Evolutionary conservation across 2,329 filamentous ascomycete genomes (phyloP).

Genomic region (Trichophyton simii): DNA sequence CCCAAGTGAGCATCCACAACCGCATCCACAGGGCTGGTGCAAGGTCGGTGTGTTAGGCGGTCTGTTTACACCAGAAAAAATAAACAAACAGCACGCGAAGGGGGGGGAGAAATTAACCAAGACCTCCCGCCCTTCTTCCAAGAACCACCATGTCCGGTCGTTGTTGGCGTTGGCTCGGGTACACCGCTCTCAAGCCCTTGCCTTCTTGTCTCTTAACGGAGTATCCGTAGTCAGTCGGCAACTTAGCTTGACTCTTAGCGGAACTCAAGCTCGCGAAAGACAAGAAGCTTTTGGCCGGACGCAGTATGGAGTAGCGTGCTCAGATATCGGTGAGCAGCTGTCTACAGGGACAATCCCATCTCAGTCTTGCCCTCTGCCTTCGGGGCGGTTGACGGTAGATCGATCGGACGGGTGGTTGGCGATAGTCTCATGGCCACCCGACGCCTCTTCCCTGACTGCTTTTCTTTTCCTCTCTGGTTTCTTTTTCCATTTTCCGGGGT

Average conservation of each 20-base stretch:
- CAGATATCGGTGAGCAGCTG: not conserved
- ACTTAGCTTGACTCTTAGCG: not conserved
- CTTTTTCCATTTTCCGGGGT: not conserved
- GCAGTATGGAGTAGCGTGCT: conserved; percentile 1
- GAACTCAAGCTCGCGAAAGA: not conserved
- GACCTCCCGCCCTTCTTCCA: no score
- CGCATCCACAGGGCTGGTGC: not conserved
- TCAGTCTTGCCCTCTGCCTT: not conserved
- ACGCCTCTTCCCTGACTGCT: not conserved
- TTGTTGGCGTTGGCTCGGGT: not conserved
- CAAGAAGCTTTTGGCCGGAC: not conserved
- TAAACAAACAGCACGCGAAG: no score
- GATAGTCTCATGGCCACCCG: conserved; percentile 4
- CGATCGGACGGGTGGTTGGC: not conserved
- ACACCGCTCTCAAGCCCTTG: conserved; percentile 4
- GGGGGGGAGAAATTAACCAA: no score
- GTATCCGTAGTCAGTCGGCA: not conserved
- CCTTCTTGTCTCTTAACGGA: not conserved
- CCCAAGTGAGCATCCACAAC: not conserved
- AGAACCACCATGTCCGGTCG: not conserved
- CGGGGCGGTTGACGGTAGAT: not conserved
- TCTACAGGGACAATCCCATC: not conserved
- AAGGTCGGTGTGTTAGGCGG: not conserved
- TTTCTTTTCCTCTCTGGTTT: not conserved
- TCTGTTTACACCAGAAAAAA: not conserved